phyloP scores from a whole-genome alignment of 192 early-diverging fungal species.

The Mortierella alpina region DNA sequence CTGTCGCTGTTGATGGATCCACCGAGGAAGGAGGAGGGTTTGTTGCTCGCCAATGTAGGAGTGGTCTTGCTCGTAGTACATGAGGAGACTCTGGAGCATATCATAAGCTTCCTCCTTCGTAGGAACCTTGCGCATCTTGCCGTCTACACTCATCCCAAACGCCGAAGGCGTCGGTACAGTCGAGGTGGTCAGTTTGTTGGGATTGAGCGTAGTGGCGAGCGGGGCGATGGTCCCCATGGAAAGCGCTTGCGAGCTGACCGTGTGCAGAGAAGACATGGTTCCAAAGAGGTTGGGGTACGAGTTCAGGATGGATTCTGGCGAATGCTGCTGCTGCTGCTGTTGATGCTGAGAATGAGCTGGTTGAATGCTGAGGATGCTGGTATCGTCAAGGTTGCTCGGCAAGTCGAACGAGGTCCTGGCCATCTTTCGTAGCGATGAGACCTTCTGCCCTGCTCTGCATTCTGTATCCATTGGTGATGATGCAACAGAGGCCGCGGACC shows the following conservation, averaged over 20 bases:
- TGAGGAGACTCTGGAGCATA: constrained; percentile 45
- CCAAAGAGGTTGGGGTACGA: constrained; percentile 38
- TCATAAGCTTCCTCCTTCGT: constrained; percentile 49
- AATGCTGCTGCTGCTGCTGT: constrained; percentile 5
- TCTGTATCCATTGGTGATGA: no score
- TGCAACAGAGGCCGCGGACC: no score
- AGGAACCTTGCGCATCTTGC: constrained; percentile 51
- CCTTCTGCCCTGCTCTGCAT: no score
- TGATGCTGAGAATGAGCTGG: constrained; percentile 5
- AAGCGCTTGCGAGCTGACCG: background rate
- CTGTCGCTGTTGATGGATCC: constrained; percentile 53
- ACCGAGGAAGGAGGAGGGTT: constrained; percentile 45
- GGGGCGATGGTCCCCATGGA: constrained; percentile 40
- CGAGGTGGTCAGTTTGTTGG: background rate
- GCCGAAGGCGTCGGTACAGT: background rate
- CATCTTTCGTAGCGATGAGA: no score
- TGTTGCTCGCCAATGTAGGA: constrained; percentile 50
- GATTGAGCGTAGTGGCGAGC: constrained; percentile 33
- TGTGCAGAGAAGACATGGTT: constrained; percentile 21
- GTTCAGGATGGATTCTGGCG: constrained; percentile 17
- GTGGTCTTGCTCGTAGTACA: constrained; percentile 54
- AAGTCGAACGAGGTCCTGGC: no score
- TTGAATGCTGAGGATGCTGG: constrained; percentile 23
- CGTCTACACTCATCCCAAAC: constrained; percentile 51
- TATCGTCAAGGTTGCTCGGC: background rate